These are phyloP conservation scores for Apostasia ramifera DNA, from an alignment of 106 monocot genomes.

Conservation along the genomic window DNA sequence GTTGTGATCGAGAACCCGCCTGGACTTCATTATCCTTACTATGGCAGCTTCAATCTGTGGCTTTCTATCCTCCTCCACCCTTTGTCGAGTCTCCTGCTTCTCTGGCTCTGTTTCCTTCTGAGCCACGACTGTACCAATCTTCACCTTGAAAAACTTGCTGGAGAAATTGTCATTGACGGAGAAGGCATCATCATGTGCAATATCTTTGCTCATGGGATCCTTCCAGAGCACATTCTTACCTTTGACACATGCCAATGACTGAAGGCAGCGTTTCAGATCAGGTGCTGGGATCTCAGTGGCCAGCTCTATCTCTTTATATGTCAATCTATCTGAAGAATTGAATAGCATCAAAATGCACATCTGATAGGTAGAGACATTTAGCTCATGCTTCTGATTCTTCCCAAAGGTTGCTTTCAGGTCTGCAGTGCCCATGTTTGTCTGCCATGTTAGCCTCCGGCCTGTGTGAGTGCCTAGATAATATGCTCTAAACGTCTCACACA, in stretches of 20 bases:
- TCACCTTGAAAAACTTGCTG: constrained; percentile 75
- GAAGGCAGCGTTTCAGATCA: constrained; percentile 75
- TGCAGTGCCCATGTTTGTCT: constrained; percentile 92
- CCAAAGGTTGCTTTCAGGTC: constrained; percentile 75
- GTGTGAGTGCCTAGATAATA: constrained; percentile 92
- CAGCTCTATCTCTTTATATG: constrained; percentile 56
- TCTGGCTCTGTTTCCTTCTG: constrained; percentile 81
- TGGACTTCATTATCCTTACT: constrained; percentile 72
- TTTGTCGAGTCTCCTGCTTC: constrained; percentile 79
- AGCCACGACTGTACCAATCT: constrained; percentile 72
- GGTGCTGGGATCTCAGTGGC: constrained; percentile 50
- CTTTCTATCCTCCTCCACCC: constrained; percentile 90
- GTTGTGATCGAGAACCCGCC: constrained; percentile 69
- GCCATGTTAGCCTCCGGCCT: constrained; percentile 89
- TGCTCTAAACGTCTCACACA: constrained; percentile 63
- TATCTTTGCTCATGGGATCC: constrained; percentile 78
- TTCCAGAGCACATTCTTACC: constrained; percentile 80
- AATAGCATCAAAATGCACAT: constrained; percentile 97
- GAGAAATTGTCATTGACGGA: constrained; percentile 76
- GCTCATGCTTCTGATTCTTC: constrained; percentile 69
- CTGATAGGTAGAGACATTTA: constrained; percentile 88
- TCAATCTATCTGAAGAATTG: constrained; percentile 62
- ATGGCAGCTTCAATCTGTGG: constrained; percentile 84
- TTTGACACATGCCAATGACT: constrained; percentile 84
- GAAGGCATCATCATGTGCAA: constrained; percentile 64